Evolutionary conservation across 2,329 filamentous ascomycete species (phyloP).

Genomic region (Phialemoniopsis sp.): DNA sequence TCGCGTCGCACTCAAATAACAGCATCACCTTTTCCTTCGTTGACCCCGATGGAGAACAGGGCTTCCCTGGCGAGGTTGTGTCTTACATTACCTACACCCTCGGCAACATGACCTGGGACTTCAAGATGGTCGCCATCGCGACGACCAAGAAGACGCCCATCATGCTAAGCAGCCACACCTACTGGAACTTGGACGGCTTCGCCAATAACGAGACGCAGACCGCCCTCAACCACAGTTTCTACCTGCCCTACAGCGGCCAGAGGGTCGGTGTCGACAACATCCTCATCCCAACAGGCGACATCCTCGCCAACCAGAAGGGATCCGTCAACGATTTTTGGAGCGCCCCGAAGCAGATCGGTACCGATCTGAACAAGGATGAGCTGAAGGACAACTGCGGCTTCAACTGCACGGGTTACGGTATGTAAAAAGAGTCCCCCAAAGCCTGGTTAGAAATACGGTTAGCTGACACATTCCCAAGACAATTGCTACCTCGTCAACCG

Average conservation of each 20-base stretch:
- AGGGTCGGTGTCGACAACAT: constrained; percentile 66
- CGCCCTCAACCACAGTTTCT: constrained; percentile 67
- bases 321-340: constrained; percentile 82
- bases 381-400: constrained; percentile 72
- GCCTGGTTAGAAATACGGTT: constrained; percentile 1
- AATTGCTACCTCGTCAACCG: constrained; percentile 69
- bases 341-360: constrained; percentile 72
- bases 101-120: constrained; percentile 61
- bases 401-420: constrained; percentile 82
- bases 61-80: constrained; percentile 75
- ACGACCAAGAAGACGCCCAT: constrained; percentile 76
- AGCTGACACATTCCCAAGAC: no score
- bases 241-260: constrained; percentile 69
- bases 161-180: constrained; percentile 71
- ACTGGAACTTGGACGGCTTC: constrained; percentile 83
- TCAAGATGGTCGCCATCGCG: constrained; percentile 67
- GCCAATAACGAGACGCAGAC: constrained; percentile 64
- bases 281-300: constrained; percentile 70
- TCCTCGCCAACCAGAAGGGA: constrained; percentile 62
- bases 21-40: constrained; percentile 74
- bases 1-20: constrained; percentile 60
- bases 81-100: constrained; percentile 73
- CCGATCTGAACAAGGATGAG: constrained; percentile 58
- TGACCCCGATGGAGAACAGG: constrained; percentile 68
- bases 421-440: constrained; percentile 15